Conservation (phyloP, 495 filamentous ascomycete genomes). For the Parmelia sp. region DNA sequence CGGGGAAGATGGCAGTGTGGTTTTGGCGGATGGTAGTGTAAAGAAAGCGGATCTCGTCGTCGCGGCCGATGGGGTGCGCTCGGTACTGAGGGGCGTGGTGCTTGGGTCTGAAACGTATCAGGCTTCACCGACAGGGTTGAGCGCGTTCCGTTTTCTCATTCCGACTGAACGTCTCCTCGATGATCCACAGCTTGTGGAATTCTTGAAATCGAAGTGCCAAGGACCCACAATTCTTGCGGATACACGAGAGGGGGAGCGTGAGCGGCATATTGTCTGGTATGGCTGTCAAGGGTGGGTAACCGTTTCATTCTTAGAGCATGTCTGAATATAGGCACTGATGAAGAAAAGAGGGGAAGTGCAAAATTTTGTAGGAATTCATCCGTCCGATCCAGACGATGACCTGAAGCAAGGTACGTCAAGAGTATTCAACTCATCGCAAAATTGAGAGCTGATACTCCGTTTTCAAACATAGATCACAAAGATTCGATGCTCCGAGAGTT, state of each 20-base stretch:
- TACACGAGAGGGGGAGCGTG: conserved; percentile 8
- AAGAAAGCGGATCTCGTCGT: conserved; percentile 41
- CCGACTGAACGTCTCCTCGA: conserved; percentile 28
- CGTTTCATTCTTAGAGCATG: conserved; percentile 9
- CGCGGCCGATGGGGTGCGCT: conserved; percentile 47
- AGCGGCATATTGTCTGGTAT: conserved; percentile 35
- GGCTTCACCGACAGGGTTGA: conserved; percentile 14
- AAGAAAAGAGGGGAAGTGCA: background rate
- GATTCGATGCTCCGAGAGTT: background rate
- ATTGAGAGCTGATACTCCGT: background rate
- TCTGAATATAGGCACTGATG: background rate
- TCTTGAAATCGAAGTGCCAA: conserved; percentile 19
- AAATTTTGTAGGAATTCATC: background rate
- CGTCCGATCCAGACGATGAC: background rate
- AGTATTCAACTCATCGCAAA: background rate
- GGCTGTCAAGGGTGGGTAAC: conserved; percentile 29
- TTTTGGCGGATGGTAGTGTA: conserved; percentile 32
- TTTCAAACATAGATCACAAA: background rate
- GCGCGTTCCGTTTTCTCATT: conserved; percentile 37
- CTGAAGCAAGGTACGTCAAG: background rate
- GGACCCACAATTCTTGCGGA: conserved; percentile 24
- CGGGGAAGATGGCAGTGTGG: conserved; percentile 33
- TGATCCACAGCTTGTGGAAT: conserved; percentile 25
- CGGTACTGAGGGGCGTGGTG: conserved; percentile 28
- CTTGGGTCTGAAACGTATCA: conserved; percentile 21